Conservation (phyloP, 2,329 filamentous ascomycete genomes). For the Neofusicoccum cordaticola region DNA sequence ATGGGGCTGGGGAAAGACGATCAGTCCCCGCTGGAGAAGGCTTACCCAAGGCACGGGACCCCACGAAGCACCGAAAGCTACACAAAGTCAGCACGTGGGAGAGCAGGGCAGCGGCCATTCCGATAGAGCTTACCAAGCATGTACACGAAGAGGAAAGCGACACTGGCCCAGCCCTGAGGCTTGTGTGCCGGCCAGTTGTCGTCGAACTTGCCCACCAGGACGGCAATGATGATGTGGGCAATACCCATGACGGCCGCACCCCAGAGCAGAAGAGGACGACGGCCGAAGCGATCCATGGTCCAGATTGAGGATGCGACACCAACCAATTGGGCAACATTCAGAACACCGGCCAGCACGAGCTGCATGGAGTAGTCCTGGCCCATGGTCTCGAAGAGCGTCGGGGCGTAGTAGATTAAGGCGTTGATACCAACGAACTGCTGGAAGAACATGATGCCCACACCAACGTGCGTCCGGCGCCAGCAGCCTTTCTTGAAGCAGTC, state of each 20-base stretch:
- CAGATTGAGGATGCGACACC: slow-evolving; percentile 41
- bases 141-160: slow-evolving; percentile 61
- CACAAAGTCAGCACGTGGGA: not conserved
- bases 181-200: slow-evolving; percentile 51
- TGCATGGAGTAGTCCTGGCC: slow-evolving; percentile 36
- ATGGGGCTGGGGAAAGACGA: not conserved
- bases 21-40: not conserved
- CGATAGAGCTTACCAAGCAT: slow-evolving; percentile 42
- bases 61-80: slow-evolving; percentile 59
- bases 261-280: slow-evolving; percentile 38
- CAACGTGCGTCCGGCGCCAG: slow-evolving; percentile 43
- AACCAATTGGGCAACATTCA: slow-evolving; percentile 44
- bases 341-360: slow-evolving; percentile 39
- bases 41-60: slow-evolving; percentile 47
- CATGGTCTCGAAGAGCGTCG: slow-evolving; percentile 44
- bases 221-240: slow-evolving; percentile 50
- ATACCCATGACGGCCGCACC: slow-evolving; percentile 49
- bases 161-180: slow-evolving; percentile 54
- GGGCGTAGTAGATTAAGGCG: slow-evolving; percentile 50
- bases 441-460: slow-evolving; percentile 43
- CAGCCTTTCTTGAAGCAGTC: slow-evolving; percentile 49
- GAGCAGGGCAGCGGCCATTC: not conserved
- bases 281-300: slow-evolving; percentile 44
- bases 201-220: slow-evolving; percentile 54
- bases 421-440: slow-evolving; percentile 46